phyloP scores from a whole-genome alignment of 805 yeast genomes.

The Candida pseudoglaebosa region DNA sequence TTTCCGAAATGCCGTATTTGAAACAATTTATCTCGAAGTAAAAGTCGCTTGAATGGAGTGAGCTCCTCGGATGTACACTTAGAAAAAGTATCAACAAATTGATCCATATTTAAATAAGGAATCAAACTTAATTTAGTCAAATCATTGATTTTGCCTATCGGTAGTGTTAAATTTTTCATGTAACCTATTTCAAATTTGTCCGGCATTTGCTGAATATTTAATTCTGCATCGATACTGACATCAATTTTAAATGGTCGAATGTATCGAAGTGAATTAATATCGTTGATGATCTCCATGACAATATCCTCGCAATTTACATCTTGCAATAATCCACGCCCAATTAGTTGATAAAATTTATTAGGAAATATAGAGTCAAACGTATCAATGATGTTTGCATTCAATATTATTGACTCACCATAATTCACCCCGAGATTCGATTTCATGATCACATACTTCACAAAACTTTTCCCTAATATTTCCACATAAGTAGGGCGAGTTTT shows the following conservation, averaged over 20 bases:
- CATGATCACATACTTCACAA: constrained; percentile 8
- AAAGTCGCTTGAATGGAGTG: not conserved
- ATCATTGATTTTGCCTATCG: not conserved
- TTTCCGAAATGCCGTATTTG: not conserved
- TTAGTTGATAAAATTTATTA: not conserved
- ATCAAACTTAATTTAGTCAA: constrained; percentile 2
- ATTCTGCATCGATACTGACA: not conserved
- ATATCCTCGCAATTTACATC: constrained; percentile 4
- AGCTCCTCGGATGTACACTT: not conserved
- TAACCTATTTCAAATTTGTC: not conserved
- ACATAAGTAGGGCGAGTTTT: not conserved
- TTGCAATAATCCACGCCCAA: not conserved
- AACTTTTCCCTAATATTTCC: constrained; percentile 6
- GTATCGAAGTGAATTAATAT: not conserved
- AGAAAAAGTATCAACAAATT: not conserved
- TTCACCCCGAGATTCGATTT: constrained; percentile 9
- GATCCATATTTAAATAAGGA: not conserved
- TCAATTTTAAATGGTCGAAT: not conserved
- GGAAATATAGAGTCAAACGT: constrained; percentile 4
- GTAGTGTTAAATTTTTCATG: not conserved
- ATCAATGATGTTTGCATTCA: constrained; percentile 9
- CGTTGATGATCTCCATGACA: not conserved
- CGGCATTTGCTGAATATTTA: not conserved
- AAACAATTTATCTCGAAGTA: not conserved
- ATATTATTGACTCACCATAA: constrained; percentile 10